A percentile compares a stretch with the other conserved stretches of the same genome.
phyloP scores from a whole-genome alignment of 148 eudicot genomes.

The Nyssa sinensis region DNA sequence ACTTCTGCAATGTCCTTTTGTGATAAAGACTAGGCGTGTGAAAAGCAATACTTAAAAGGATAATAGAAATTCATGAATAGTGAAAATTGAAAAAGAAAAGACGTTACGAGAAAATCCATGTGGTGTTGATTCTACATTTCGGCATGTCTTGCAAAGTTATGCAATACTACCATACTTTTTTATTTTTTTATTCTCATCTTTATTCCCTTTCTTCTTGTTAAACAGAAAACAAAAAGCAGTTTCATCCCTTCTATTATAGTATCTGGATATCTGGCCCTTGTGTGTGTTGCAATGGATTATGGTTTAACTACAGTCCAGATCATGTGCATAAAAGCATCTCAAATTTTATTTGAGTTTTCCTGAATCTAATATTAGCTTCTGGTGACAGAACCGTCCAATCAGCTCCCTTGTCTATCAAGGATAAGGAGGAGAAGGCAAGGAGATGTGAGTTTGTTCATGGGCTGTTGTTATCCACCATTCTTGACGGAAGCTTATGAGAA shows the following conservation, averaged over 20 bases:
- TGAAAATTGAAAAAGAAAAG: neutral
- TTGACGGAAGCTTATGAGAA: constrained; percentile 53
- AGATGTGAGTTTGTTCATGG: constrained; percentile 73
- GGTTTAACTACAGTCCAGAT: neutral
- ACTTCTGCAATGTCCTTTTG: neutral
- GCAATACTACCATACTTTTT: neutral
- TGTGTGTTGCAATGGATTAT: neutral
- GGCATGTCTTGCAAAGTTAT: neutral
- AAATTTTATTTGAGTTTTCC: neutral
- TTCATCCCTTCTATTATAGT: neutral
- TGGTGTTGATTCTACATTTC: neutral
- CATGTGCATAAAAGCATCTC: neutral
- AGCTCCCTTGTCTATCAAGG: constrained; percentile 72
- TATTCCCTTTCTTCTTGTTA: neutral
- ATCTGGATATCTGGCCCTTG: neutral
- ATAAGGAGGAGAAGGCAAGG: constrained; percentile 74
- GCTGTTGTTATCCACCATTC: constrained; percentile 60
- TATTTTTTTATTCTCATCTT: too few relatives aligned
- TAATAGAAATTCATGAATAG: neutral
- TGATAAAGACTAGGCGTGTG: neutral
- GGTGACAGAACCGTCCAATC: constrained; percentile 51
- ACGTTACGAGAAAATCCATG: neutral
- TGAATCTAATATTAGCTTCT: constrained; percentile 17
- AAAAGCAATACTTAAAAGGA: neutral
- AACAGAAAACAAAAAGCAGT: neutral